phyloP scores from a whole-genome alignment of 2,329 filamentous ascomycete genomes.

The Aspergillus sp. region DNA sequence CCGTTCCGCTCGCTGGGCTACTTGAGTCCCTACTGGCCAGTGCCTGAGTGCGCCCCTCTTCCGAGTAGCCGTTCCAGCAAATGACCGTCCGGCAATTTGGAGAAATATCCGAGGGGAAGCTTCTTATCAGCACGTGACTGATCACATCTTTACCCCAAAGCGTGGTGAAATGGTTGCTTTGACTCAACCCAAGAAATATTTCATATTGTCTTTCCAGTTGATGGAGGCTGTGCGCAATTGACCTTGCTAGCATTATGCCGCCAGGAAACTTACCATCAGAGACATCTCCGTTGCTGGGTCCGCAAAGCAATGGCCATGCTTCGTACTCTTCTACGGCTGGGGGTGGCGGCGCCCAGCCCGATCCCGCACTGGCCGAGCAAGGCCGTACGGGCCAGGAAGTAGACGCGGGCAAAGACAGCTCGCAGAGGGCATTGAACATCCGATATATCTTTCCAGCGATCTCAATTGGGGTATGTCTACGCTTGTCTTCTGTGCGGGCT shows the following conservation, averaged over 20 bases:
- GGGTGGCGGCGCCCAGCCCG: constrained; percentile 27
- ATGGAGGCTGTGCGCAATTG: constrained; percentile 9
- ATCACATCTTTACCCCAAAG: constrained; percentile 7
- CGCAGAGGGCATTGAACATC: constrained; percentile 56
- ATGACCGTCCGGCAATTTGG: neutral
- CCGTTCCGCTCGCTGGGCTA: neutral
- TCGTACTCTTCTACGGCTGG: constrained; percentile 27
- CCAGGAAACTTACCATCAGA: constrained; percentile 37
- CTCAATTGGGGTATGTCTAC: constrained; percentile 60
- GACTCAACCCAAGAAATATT: neutral
- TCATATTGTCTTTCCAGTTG: constrained; percentile 1
- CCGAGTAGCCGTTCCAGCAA: constrained; percentile 1
- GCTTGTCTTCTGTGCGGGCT: constrained; percentile 8
- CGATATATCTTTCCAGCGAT: constrained; percentile 65
- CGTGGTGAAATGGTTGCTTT: constrained; percentile 3
- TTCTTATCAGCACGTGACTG: constrained; percentile 7
- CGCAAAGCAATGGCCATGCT: constrained; percentile 32
- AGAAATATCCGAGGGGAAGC: neutral
- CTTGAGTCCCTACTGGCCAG: too few relatives aligned
- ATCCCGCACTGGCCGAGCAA: constrained; percentile 17
- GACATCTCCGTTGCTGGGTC: constrained; percentile 52
- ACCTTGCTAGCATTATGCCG: constrained; percentile 28
- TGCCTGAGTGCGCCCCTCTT: neutral
- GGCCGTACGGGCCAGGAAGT: constrained; percentile 23
- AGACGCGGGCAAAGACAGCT: constrained; percentile 36